These are phyloP conservation scores for Beta macrorhiza DNA, from an alignment of 179 eudicot genomes.

Conservation along the genomic window DNA sequence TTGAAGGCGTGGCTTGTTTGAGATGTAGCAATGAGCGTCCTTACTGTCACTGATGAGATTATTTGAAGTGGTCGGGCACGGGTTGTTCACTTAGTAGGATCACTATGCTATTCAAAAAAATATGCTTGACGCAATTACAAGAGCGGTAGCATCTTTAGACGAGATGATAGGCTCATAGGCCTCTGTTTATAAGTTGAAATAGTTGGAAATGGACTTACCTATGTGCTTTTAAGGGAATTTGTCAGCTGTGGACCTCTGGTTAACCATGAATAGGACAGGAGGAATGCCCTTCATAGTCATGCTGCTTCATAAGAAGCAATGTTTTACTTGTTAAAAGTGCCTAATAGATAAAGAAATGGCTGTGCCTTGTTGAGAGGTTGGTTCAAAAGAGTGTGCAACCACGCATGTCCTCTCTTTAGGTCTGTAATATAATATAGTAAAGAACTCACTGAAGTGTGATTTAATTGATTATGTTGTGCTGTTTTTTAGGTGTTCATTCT, in stretches of 20 bases:
- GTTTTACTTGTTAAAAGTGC: background rate
- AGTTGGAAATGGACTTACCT: background rate
- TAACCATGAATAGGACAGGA: background rate
- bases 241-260: background rate
- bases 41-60: background rate
- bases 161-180: background rate
- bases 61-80: background rate
- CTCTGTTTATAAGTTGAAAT: background rate
- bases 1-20: background rate
- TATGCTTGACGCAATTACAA: background rate
- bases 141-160: background rate
- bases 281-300: background rate
- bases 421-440: too few species aligned
- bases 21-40: background rate
- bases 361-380: background rate
- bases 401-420: too few species aligned
- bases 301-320: background rate
- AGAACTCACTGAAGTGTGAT: too few species aligned
- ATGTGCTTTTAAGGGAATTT: background rate
- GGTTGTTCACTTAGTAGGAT: background rate
- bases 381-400: too few species aligned
- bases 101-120: background rate
- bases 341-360: background rate
- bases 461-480: background rate
- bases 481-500: background rate